Base-by-base conservation (phyloP, 345 rosid genomes). In the Trapa incisa region DNA sequence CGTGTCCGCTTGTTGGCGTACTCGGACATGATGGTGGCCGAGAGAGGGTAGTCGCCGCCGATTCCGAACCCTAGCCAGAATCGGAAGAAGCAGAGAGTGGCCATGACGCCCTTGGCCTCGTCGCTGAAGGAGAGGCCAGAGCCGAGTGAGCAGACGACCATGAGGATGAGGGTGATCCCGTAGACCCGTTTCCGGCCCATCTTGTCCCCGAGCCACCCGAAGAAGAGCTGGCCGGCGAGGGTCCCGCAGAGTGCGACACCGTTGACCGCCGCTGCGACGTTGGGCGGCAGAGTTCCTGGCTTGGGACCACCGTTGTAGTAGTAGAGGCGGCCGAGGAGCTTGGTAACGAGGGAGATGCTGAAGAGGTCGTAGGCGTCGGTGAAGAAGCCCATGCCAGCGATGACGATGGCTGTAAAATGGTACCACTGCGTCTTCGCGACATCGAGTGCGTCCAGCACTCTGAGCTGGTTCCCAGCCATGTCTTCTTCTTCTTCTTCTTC, bases 51-150 rank as follows among this genome's bases (percentile, higher is more conserved):
- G 72, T 91, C 97, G 33, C 97, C 95, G 5, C 97, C 97, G 12
- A 88, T 88, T 33, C 97, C 97, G 33, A 88, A 88, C 13, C 97
- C 95, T 0, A 88, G 95, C 97, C 97, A 91, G 72, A 91, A 88
- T 14, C 95, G 84, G 72, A 88, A 91, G 80, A 91, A 91, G 73
- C 92, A 86, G 17, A 90, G 91, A 2, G 93, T 84, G 0, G 87
- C 29, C 75, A 91, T 81, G 3, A 88, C 93, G 11, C 76, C 42
- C 65, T 79, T 80, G 0, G 93, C 70, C 6, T 41, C 57, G 0
- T 1, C 37, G 2, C 93, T 80, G 1, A 84, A 80, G 68, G 97
- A 86, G 56, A 88, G 89, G 4, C 93, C 93, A 5, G 91, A 86
- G 38, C 82, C 80, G 13, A 91, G 0, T 0, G 96, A 85, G 72